Evolutionary conservation across 768 basidiomycete species (phyloP), one percentile per base, ranked within the genome.

Genomic region (Suillus occidentalis): DNA sequence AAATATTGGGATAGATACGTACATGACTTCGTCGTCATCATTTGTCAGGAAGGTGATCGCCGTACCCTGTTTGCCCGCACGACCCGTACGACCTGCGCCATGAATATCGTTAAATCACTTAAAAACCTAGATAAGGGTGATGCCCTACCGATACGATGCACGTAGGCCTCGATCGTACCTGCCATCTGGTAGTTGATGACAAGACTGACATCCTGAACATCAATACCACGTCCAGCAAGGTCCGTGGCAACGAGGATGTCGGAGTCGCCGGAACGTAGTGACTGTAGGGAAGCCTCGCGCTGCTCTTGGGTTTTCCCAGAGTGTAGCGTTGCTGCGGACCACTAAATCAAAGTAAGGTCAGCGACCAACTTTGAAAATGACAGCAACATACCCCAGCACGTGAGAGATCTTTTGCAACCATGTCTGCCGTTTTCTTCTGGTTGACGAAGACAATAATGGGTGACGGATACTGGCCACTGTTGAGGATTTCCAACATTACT

Each of bases 361-460:
- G 60, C 62, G 37, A 60, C 62, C 28, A 40, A 28, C 20, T 34
- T 18, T 42, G 25, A 42, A 55, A 22, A 16, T 16, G 45, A 40
- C 62, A 31, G 55, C n/a, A 28, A 85, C 92, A 49, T 76, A 96
- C 92, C 25, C 93, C 91, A 47, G 89, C 94, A 61, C 95, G 91
- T 58, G 89, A 89, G 2, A 99, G 82, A 73, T 98, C 96, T 76
- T 96, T 96, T 45, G 94, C 91, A 40, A 99, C 94, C 89, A 95
- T 94, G 75, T 99, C 97, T 60, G 96, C 97, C 14, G 95, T 97
- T 84, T 98, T 97, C 84, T 99, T 99, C 78, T 99, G 96, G 76
- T 99, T 99, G 82, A 98, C 96, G 79, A 99, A 99, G 22, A 95
- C 92, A 68, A 99, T 99, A 70, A 99, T 99, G 6, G 97, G 97